These are phyloP conservation scores for Daedaleopsis sinensis DNA, from an alignment of 768 basidiomycete genomes.

Conservation along the genomic window DNA sequence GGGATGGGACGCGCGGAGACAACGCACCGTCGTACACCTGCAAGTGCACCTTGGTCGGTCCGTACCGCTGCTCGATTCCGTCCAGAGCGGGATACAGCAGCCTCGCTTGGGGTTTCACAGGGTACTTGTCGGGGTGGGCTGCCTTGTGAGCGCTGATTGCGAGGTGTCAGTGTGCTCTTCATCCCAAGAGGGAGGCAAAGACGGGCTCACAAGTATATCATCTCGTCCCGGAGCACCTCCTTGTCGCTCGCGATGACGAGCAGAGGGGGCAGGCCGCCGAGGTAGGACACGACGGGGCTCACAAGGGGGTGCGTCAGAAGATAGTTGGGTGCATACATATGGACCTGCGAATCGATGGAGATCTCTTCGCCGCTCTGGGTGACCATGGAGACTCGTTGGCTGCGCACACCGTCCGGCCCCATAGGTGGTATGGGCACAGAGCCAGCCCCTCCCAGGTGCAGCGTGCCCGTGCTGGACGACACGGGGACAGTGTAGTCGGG, in stretches of 20 bases:
- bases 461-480: conserved; percentile 32
- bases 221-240: conserved; percentile 91
- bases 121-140: conserved; percentile 75
- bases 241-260: conserved; percentile 85
- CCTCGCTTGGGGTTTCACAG: conserved; percentile 46
- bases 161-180: not conserved
- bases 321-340: conserved; percentile 84
- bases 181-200: not conserved
- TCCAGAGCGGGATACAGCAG: conserved; percentile 58
- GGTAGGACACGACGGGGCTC: conserved; percentile 76
- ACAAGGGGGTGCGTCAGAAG: conserved; percentile 80
- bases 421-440: conserved; percentile 42
- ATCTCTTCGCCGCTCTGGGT: conserved; percentile 55
- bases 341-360: conserved; percentile 70
- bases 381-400: conserved; percentile 49
- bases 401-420: conserved; percentile 30
- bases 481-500: conserved; percentile 23
- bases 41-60: conserved; percentile 84
- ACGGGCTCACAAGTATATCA: conserved; percentile 73
- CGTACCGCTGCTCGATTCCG: conserved; percentile 53
- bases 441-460: conserved; percentile 53
- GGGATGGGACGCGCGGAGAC: not conserved
- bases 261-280: conserved; percentile 91
- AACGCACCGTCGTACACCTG: conserved; percentile 87
- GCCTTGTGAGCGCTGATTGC: conserved; percentile 82